These are phyloP conservation scores for Solanum microdontum DNA, from an alignment of 257 asterid species.

Conservation along the genomic window DNA sequence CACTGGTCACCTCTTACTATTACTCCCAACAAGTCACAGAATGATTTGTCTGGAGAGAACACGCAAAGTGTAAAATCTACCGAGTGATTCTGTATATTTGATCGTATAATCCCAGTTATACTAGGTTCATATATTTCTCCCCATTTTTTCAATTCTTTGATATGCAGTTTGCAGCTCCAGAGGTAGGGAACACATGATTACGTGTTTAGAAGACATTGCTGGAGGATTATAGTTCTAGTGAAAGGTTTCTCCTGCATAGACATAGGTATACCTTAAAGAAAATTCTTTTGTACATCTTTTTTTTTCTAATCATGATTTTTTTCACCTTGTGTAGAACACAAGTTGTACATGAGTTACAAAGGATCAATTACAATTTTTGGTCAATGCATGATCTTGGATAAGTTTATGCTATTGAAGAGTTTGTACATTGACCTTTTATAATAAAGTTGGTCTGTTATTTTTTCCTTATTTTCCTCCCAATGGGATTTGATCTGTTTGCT, in stretches of 20 bases:
- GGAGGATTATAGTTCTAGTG: slow-evolving; percentile 6
- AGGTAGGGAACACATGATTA: slow-evolving; percentile 14
- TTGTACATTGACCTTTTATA: neutral
- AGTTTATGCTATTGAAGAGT: neutral
- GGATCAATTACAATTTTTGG: slow-evolving; percentile 18
- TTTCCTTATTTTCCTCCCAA: neutral
- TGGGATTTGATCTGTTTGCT: neutral
- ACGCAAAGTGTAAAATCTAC: slow-evolving; percentile 15
- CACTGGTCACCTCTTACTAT: slow-evolving; percentile 73
- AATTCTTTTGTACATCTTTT: slow-evolving; percentile 11
- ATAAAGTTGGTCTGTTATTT: neutral
- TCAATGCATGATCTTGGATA: neutral
- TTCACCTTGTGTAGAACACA: slow-evolving; percentile 4
- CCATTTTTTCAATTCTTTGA: slow-evolving; percentile 16
- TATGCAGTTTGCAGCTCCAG: slow-evolving; percentile 10
- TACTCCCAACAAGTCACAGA: slow-evolving; percentile 47
- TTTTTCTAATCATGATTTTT: neutral
- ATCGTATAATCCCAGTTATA: slow-evolving; percentile 7
- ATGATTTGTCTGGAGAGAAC: slow-evolving; percentile 45
- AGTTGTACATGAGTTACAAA: slow-evolving; percentile 24
- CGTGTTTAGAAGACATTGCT: slow-evolving; percentile 8
- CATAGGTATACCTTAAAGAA: slow-evolving; percentile 8
- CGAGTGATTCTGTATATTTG: slow-evolving; percentile 8
- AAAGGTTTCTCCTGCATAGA: slow-evolving; percentile 10
- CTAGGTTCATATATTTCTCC: slow-evolving; percentile 9